Evolutionary conservation across 768 basidiomycete species (phyloP), one percentile per base, ranked within the genome.

Genomic region (Mycena rebaudengoi): DNA sequence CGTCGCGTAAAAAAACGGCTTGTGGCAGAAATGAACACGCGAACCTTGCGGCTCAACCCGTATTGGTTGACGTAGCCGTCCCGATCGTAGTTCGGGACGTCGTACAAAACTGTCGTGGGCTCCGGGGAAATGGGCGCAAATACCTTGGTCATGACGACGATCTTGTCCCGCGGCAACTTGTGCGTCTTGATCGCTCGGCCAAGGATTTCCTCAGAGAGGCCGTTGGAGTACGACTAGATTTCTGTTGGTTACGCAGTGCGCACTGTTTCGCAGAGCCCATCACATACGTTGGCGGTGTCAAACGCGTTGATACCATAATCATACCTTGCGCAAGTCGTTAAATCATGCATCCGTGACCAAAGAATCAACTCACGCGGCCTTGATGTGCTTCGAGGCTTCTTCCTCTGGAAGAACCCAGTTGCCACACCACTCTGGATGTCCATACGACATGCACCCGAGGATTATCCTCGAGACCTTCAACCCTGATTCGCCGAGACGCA

Each of bases 71-170:
- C 81, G 58, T 85, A 88, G 16, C 87, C 85, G 20, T 69, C 25
- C 0, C 73, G 66, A 52, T 85, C 82, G 0, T 74, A 68, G 29
- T 73, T 26, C 7, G 50, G 68, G n/a, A 40, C 25, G 13, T 50
- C 39, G 32, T 62, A 14, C 29, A 73, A 8, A 25, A 51, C 60
- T 25, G 21, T 43, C 1, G 49, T 61, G 18, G 71, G 18, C 1
- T 69, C 64, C 39, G 67, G 74, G 6, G 59, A 69, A 5, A 82
- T 78, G 8, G 73, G 62, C 18, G 63, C 70, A 50, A 67, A 80
- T 11, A 83, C 85, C 78, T 94, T 94, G 58, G 92, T 92, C 80
- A 93, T 83, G n/a, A 94, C 84, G 18, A 94, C 91, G 48, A 93
- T 86, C 66, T 89, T 86, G 18, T 89, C 88, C 1, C 92, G 84